phyloP scores from a whole-genome alignment of 768 basidiomycete genomes.

The Tulasnella sp. region DNA sequence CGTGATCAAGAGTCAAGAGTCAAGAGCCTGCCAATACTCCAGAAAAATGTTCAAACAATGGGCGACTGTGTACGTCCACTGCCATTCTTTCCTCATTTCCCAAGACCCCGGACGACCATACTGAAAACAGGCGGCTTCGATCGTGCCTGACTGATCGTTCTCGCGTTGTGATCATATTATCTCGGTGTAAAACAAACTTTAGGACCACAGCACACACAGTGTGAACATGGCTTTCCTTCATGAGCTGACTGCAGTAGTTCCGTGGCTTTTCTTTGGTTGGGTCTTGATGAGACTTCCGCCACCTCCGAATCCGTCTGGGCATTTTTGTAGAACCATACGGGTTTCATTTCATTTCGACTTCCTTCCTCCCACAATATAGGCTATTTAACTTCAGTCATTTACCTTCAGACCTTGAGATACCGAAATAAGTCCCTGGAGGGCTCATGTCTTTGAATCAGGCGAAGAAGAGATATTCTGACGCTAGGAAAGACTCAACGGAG shows the following conservation, averaged over 20 bases:
- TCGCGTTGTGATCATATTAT: not conserved
- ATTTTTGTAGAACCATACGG: not conserved
- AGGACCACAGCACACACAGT: not conserved
- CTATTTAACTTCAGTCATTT: not conserved
- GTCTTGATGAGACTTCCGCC: not conserved
- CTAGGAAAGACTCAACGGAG: too few species aligned
- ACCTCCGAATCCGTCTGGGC: not conserved
- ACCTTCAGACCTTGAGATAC: not conserved
- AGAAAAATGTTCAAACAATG: too few species aligned
- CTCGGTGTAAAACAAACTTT: not conserved
- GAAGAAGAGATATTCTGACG: not conserved
- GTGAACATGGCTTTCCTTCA: not conserved
- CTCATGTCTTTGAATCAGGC: not conserved
- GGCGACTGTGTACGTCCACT: too few species aligned
- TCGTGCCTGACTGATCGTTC: not conserved
- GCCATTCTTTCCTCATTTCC: too few species aligned
- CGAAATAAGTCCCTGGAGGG: not conserved
- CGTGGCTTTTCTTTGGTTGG: too few species aligned
- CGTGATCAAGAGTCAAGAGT: too few species aligned
- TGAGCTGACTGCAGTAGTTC: not conserved
- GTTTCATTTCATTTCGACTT: not conserved
- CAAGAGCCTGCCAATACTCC: too few species aligned
- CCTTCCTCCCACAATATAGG: not conserved
- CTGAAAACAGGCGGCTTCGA: not conserved
- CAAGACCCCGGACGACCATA: too few species aligned